phyloP scores from a whole-genome alignment of 2,329 filamentous ascomycete genomes.

The Aspergillus tanneri region DNA sequence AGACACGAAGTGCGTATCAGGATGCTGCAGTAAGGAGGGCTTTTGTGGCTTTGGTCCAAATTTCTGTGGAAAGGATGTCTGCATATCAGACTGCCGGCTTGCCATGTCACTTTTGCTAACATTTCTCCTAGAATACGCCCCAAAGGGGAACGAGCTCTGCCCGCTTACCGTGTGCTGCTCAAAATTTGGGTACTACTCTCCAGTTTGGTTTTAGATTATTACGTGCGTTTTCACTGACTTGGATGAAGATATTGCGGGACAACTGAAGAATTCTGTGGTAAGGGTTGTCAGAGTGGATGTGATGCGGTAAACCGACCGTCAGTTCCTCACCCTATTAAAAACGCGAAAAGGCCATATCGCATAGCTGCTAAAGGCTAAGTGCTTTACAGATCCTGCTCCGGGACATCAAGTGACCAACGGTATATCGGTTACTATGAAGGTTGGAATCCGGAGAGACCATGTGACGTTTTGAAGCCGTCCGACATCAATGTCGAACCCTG shows the following conservation, averaged over 20 bases:
- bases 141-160: conserved; percentile 1
- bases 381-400: conserved; percentile 10
- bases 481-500: conserved; percentile 14
- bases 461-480: conserved; percentile 8
- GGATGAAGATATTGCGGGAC: background rate
- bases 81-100: conserved; percentile 18
- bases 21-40: conserved; percentile 15
- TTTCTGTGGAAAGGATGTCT: conserved; percentile 21
- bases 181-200: conserved; percentile 9
- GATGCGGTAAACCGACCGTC: background rate
- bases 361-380: too few species aligned
- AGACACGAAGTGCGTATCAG: conserved; percentile 2
- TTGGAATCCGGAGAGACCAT: conserved; percentile 10
- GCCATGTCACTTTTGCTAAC: too few species aligned
- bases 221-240: background rate
- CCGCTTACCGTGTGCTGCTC: conserved; percentile 19
- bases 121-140: conserved; percentile 19
- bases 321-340: too few species aligned
- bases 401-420: conserved; percentile 7
- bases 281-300: background rate
- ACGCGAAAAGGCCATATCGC: too few species aligned
- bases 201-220: background rate
- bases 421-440: conserved; percentile 20
- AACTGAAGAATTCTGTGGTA: background rate
- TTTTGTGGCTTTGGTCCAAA: conserved; percentile 21